Base-by-base conservation (phyloP, 2,329 filamentous ascomycete genomes). In the Penicillium sp. region DNA sequence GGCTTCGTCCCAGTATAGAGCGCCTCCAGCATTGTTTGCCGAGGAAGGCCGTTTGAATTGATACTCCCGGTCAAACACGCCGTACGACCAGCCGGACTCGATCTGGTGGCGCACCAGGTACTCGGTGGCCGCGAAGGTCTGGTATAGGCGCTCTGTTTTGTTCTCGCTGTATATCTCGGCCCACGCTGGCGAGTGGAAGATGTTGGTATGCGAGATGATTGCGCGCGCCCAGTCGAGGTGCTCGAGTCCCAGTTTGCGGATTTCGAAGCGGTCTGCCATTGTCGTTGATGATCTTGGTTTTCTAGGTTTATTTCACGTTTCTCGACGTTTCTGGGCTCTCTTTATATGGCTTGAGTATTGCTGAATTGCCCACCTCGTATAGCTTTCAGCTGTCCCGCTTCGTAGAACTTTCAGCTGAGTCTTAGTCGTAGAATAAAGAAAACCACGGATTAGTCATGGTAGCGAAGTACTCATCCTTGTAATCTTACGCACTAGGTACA, bases 1-100 rank as follows among this genome's bases (percentile, higher is more conserved):
- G 5, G 23, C 6, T 11, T 16, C 35, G 20, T 52, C 49, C 49
- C 49, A 52, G 18, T 43, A 52, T 3, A 52, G 35, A 24, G 49
- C 49, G 2, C 49, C 49, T 4, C 23, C 49, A 5, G 28, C 63
- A 52, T 14, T 67, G 49, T 63, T 55, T 24, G 57, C 62, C 21
- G 67, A 69, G 16, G 69, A 62, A 12, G 65, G 52, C 2, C 62
- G 64, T 52, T 68, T 72, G 68, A 65, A 74, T 20, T 60, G 20
- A 61, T 74, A 74, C 33, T 71, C 60, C 6, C 65, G 69, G 61
- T 75, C 71, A 62, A 74, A 73, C 40, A 74, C 70, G 52, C 72
- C 72, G 59, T 67, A 73, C 40, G 66, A 70, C 3, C 70, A 52
- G 2, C 68, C 70, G 2, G 66, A 70, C 23, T 65, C 53, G 58